A percentile compares a stretch with the other conserved stretches of the same genome.
Evolutionary conservation across 1,284 basidiomycete genomes (phyloP).

Genomic region (Heterobasidion annosum): DNA sequence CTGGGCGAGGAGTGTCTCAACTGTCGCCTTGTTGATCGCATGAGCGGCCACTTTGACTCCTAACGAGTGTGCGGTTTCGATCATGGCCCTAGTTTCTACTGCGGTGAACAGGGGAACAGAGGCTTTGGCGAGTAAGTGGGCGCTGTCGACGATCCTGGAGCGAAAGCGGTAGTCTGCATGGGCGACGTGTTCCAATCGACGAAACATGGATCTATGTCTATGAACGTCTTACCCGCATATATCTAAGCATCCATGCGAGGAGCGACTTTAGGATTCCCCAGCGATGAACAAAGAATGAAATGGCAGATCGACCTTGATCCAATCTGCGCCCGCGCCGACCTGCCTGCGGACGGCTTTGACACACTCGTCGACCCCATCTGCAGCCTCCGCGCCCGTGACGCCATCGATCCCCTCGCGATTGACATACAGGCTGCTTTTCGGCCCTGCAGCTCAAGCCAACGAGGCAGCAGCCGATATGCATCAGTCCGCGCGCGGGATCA

Average conservation of each 20-base stretch:
- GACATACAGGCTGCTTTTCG: slow-evolving; percentile 37
- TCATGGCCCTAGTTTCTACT: slow-evolving; percentile 41
- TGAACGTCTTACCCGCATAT: slow-evolving; percentile 34
- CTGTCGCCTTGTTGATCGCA: slow-evolving; percentile 28
- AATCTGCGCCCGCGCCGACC: slow-evolving; percentile 62
- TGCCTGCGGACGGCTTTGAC: slow-evolving; percentile 49
- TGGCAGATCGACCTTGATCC: slow-evolving; percentile 38
- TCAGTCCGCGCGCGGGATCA: neutral
- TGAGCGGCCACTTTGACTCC: slow-evolving; percentile 58
- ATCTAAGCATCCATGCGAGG: slow-evolving; percentile 23
- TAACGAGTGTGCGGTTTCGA: slow-evolving; percentile 38
- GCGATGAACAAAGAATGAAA: neutral
- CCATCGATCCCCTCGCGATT: slow-evolving; percentile 46
- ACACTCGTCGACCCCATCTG: slow-evolving; percentile 50
- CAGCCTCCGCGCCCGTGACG: slow-evolving; percentile 47
- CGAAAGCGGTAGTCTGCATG: slow-evolving; percentile 43
- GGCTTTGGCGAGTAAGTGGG: slow-evolving; percentile 23
- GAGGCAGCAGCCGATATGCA: neutral
- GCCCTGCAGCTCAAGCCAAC: slow-evolving; percentile 27
- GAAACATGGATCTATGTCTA: neutral
- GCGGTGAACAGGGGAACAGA: slow-evolving; percentile 34
- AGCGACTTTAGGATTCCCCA: neutral
- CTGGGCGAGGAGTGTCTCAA: slow-evolving; percentile 17
- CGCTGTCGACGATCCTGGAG: slow-evolving; percentile 30
- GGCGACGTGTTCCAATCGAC: neutral